Percentiles rank a stretch among this genome's conserved stretches.
Evolutionary conservation across 1,284 basidiomycete species (phyloP).

Genomic region (Phellinidium pouzarii): DNA sequence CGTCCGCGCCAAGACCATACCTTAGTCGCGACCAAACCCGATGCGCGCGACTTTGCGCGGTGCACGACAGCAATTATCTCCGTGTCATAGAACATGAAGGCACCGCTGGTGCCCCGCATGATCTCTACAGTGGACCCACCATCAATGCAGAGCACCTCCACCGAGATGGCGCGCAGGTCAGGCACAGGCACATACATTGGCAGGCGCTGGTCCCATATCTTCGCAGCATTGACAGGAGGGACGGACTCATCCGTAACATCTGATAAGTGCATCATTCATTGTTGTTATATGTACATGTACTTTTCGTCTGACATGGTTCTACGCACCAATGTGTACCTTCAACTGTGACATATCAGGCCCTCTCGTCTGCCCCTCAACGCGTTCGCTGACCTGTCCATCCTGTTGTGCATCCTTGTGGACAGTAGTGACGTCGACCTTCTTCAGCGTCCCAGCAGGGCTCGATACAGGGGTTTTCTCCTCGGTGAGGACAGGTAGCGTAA

Average conservation of each 20-base stretch:
- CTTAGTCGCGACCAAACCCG: constrained; percentile 56
- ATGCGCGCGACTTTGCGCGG: constrained; percentile 54
- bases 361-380: constrained; percentile 12
- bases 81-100: constrained; percentile 60
- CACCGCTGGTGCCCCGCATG: constrained; percentile 25
- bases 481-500: constrained; percentile 53
- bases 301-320: background rate
- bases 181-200: constrained; percentile 28
- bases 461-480: constrained; percentile 60
- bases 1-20: constrained; percentile 73
- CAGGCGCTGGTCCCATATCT: constrained; percentile 32
- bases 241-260: constrained; percentile 39
- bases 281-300: constrained; percentile 10
- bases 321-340: constrained; percentile 16
- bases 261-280: constrained; percentile 21
- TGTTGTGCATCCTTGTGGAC: constrained; percentile 8
- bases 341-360: constrained; percentile 3
- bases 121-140: constrained; percentile 33
- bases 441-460: constrained; percentile 49
- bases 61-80: constrained; percentile 64
- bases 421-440: constrained; percentile 29
- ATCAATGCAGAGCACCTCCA: constrained; percentile 57
- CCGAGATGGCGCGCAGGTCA: constrained; percentile 53
- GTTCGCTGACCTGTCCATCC: background rate
- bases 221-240: constrained; percentile 43